Conservation (phyloP, 768 basidiomycete genomes). For the Leccinum ochraceum region DNA sequence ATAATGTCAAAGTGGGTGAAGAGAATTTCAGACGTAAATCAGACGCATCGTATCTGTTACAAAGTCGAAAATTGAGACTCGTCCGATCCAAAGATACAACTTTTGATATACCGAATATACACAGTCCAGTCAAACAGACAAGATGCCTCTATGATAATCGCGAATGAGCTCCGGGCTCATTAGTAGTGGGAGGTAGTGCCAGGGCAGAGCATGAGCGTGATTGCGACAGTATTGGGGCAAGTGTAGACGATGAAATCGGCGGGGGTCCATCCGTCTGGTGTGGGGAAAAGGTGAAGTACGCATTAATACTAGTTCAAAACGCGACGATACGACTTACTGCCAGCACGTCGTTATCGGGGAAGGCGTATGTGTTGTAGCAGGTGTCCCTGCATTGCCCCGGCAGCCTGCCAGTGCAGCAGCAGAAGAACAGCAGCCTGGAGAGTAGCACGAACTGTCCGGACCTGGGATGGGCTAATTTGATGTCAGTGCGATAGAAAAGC, state of each 20-base stretch:
- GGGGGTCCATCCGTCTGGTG: slow-evolving; percentile 26
- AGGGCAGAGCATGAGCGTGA: slow-evolving; percentile 34
- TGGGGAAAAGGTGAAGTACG: neutral
- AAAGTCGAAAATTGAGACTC: neutral
- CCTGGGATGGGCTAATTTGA: slow-evolving; percentile 27
- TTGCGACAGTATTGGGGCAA: slow-evolving; percentile 23
- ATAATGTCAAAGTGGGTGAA: neutral
- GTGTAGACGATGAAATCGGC: slow-evolving; percentile 32
- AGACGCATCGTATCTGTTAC: neutral
- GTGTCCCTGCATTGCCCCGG: slow-evolving; percentile 20
- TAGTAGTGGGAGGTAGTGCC: neutral
- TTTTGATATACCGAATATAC: neutral
- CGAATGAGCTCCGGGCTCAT: neutral
- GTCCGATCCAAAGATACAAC: neutral
- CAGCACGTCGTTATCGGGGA: slow-evolving; percentile 21
- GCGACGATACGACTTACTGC: slow-evolving; percentile 8
- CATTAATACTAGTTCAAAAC: neutral
- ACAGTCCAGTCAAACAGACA: neutral
- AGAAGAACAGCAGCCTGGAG: slow-evolving; percentile 31
- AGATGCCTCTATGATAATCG: neutral
- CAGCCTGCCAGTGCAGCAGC: slow-evolving; percentile 22
- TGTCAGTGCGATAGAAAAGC: slow-evolving; percentile 1
- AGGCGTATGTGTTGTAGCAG: slow-evolving; percentile 35
- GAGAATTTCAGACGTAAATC: neutral
- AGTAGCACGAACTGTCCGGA: slow-evolving; percentile 27